Evolutionary conservation across 257 asterid species (phyloP).

Genomic region (Forsythia viridissima): DNA sequence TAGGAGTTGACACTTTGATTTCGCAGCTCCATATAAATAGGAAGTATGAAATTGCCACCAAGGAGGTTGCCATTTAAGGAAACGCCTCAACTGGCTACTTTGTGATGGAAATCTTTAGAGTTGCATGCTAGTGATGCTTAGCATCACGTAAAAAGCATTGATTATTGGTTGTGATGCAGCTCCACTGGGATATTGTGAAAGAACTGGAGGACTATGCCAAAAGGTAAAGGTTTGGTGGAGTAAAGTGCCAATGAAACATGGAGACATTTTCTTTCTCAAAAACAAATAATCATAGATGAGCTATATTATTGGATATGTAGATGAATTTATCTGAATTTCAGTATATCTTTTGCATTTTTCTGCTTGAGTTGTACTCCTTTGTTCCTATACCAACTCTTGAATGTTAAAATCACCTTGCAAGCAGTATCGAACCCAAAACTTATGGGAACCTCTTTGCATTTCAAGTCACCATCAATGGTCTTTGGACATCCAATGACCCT

Average conservation of each 20-base stretch:
- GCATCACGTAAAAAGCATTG: not conserved
- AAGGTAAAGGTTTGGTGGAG: not conserved
- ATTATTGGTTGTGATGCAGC: not conserved
- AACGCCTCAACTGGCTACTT: not conserved
- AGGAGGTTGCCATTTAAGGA: not conserved
- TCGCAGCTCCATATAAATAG: not conserved
- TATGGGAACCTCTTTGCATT: conserved; percentile 71
- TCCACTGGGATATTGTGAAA: not conserved
- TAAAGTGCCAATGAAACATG: not conserved
- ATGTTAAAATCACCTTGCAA: conserved; percentile 61
- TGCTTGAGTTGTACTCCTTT: not conserved
- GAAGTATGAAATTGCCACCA: not conserved
- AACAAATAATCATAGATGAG: not conserved
- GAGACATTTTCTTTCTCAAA: not conserved
- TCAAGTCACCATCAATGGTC: conserved; percentile 82
- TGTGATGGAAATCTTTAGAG: not conserved
- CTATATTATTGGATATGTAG: not conserved
- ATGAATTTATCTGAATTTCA: not conserved
- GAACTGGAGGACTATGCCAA: not conserved
- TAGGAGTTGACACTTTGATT: not conserved
- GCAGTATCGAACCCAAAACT: conserved; percentile 87
- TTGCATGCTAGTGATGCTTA: not conserved
- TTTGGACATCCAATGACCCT: conserved; percentile 79
- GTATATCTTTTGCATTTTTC: not conserved
- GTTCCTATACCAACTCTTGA: not conserved